Evolutionary conservation across 768 basidiomycete species (phyloP).

Genomic region (Tulasnella sp.): DNA sequence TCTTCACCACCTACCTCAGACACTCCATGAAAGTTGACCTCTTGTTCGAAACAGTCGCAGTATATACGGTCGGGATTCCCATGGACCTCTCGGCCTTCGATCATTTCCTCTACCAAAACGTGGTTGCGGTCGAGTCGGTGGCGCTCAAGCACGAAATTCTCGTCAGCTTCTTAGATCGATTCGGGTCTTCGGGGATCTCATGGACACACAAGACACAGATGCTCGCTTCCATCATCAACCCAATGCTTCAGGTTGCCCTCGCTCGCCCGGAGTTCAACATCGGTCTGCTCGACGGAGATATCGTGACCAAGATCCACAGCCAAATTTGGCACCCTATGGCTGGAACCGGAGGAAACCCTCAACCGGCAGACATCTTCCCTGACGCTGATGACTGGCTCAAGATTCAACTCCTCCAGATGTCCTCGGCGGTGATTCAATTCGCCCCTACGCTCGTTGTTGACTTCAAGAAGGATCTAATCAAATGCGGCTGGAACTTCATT

Average conservation of each 20-base stretch:
- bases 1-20: conserved; percentile 59
- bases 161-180: conserved; percentile 77
- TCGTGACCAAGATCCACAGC: conserved; percentile 55
- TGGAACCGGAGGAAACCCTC: conserved; percentile 36
- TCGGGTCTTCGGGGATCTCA: conserved; percentile 48
- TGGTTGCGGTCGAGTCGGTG: conserved; percentile 54
- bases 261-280: conserved; percentile 38
- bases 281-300: conserved; percentile 57
- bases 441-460: conserved; percentile 72
- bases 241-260: conserved; percentile 70
- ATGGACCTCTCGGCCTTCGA: conserved; percentile 70
- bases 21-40: conserved; percentile 72
- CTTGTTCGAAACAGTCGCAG: conserved; percentile 72
- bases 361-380: conserved; percentile 21
- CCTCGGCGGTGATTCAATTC: conserved; percentile 76
- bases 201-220: conserved; percentile 60
- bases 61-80: conserved; percentile 68
- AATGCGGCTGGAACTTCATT: conserved; percentile 84
- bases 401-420: conserved; percentile 83
- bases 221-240: conserved; percentile 71
- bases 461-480: conserved; percentile 83
- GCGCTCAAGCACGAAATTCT: conserved; percentile 72
- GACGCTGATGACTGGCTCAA: conserved; percentile 69
- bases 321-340: conserved; percentile 75
- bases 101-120: conserved; percentile 77